phyloP scores from a whole-genome alignment of 495 filamentous ascomycete species.

The Xanthoparmelia taractica region DNA sequence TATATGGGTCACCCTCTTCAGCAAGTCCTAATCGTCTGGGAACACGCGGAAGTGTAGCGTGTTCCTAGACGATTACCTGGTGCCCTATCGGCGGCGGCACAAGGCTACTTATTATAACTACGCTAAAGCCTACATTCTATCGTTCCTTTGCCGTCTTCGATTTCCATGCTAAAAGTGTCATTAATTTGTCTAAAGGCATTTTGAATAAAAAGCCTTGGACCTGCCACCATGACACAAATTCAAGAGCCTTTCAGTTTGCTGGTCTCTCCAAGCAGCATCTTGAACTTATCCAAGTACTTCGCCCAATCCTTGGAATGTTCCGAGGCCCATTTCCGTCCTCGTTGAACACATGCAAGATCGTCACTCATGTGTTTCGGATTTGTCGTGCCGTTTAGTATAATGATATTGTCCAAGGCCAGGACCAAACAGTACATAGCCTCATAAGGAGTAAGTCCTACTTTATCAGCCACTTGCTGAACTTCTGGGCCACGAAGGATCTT shows the following conservation, averaged over 20 bases:
- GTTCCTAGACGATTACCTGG: too few relatives aligned
- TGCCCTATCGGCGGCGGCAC: too few relatives aligned
- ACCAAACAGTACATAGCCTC: constrained; percentile 62
- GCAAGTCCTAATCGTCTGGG: too few relatives aligned
- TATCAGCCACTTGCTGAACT: constrained; percentile 45
- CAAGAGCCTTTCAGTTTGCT: neutral
- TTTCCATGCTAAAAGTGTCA: too few relatives aligned
- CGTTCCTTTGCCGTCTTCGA: too few relatives aligned
- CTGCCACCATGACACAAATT: neutral
- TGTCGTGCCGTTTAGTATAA: constrained; percentile 63
- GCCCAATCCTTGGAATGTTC: constrained; percentile 1
- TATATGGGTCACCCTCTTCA: too few relatives aligned
- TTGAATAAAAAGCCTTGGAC: neutral
- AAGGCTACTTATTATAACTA: too few relatives aligned
- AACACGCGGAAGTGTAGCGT: too few relatives aligned
- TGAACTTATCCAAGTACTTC: neutral
- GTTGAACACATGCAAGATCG: constrained; percentile 50
- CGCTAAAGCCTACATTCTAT: too few relatives aligned
- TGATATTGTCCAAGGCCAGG: constrained; percentile 46
- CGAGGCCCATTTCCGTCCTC: constrained; percentile 39
- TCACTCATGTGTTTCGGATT: constrained; percentile 46
- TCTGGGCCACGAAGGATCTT: constrained; percentile 44
- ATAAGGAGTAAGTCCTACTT: constrained; percentile 35
- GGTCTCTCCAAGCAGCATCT: constrained; percentile 1
- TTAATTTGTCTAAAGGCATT: too few relatives aligned